Conservation (phyloP, 495 filamentous ascomycete species). For the Chaetomidium leptoderma region DNA sequence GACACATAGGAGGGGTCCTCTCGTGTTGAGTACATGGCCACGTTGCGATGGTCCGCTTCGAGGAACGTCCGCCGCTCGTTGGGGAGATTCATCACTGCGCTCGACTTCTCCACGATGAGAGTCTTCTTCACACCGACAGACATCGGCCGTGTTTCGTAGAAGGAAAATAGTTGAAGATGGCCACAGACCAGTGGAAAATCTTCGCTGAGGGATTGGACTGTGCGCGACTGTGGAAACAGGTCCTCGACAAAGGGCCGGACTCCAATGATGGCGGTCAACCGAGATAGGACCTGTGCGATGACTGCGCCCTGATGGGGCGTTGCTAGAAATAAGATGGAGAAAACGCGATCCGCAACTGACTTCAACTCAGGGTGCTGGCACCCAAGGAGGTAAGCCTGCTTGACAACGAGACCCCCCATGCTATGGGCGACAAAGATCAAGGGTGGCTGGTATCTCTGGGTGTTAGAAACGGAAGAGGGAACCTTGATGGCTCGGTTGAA, state of each 20-base stretch:
- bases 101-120: constrained; percentile 20
- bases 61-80: constrained; percentile 16
- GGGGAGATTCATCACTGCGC: constrained; percentile 20
- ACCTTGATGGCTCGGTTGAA: not conserved
- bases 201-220: constrained; percentile 5
- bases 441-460: constrained; percentile 18
- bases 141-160: constrained; percentile 13
- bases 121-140: constrained; percentile 4
- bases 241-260: constrained; percentile 19
- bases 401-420: constrained; percentile 51
- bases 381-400: constrained; percentile 33
- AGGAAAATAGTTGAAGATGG: constrained; percentile 9
- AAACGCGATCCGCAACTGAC: constrained; percentile 30
- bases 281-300: constrained; percentile 35
- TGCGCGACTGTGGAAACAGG: constrained; percentile 11
- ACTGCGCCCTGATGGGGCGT: constrained; percentile 49
- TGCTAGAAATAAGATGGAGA: constrained; percentile 44
- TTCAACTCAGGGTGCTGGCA: constrained; percentile 20
- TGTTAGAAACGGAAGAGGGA: not conserved
- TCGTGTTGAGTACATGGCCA: constrained; percentile 14
- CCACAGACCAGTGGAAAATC: constrained; percentile 2
- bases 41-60: constrained; percentile 21
- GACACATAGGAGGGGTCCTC: constrained; percentile 15
- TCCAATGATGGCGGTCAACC: constrained; percentile 1
- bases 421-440: constrained; percentile 46